Evolutionary conservation across 306 rosid genomes (phyloP), one percentile per base, ranked within the genome.

Genomic region (Cucumis hystrix): DNA sequence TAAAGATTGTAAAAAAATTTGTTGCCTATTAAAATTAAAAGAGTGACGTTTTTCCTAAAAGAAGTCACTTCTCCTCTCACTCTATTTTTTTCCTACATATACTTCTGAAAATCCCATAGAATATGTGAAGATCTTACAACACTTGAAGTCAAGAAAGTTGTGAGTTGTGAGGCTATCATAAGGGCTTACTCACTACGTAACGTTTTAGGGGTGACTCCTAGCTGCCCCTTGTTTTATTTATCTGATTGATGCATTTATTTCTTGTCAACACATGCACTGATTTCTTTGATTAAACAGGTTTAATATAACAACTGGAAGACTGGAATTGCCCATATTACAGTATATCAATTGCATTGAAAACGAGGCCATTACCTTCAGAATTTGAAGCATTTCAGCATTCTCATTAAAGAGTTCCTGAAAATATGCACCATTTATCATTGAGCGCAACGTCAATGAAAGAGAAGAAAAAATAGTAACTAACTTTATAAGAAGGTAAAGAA

Each of bases 381-480:
- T 83, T 80, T 76, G 92, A 82, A 87, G 83, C 79, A 81, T 84
- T 49, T 89, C 92, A 52, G 87, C 93, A 71, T 81, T 85, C 56
- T 78, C 84, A 68, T 86, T 84, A 64, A 88, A 88, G 78, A 86
- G 87, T 52, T 92, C 97, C 99, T 96, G 81, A 52, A 82, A 81
- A 52, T 30, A 73, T 73, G 57, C 61, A 80, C 54, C 58, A 76
- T 57, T 69, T 75, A 68, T 54, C 74, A 77, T 65, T 79, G 47
- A 49, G 59, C 49, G 61, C 55, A n/a, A 54, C 61, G 59, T 13
- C 55, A 68, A 28, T n/a, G 79, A 72, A 81, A 62, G 43, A 68
- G 54, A 64, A 18, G 33, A 63, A 59, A 45, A 45, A 41, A 69
- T 40, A 58, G 35, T 55, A 69, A 60, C 60, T 33, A 58, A 77